Conservation (phyloP, 768 basidiomycete species). For the Chalciporus sphaerocephalus region DNA sequence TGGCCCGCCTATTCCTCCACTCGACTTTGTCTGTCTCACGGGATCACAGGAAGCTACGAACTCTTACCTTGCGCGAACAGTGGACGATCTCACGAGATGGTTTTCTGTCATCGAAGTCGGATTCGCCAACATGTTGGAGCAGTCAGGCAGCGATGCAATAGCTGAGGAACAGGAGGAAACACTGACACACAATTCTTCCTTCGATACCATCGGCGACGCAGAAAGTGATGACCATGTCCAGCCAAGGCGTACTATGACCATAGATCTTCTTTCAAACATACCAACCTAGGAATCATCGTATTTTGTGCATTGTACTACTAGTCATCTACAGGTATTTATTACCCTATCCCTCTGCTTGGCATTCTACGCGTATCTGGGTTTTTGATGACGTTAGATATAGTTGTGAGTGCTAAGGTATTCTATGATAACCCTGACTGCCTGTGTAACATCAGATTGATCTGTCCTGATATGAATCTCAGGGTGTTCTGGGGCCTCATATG, state of each 20-base stretch:
- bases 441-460: constrained; percentile 68
- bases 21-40: constrained; percentile 63
- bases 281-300: constrained; percentile 1
- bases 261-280: constrained; percentile 20
- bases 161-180: constrained; percentile 60
- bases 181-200: constrained; percentile 20
- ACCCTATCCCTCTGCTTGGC: constrained; percentile 9
- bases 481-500: constrained; percentile 82
- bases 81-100: constrained; percentile 76
- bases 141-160: constrained; percentile 47
- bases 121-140: constrained; percentile 61
- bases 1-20: constrained; percentile 52
- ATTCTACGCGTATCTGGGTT: constrained; percentile 14
- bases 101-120: constrained; percentile 70
- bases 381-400: constrained; percentile 41
- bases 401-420: constrained; percentile 71
- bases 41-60: constrained; percentile 57
- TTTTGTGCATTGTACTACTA: constrained; percentile 11
- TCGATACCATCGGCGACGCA: constrained; percentile 5
- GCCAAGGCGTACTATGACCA: constrained; percentile 8
- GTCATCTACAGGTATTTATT: constrained; percentile 16
- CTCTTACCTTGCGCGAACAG: constrained; percentile 62
- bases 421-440: constrained; percentile 73
- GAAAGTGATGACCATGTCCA: constrained; percentile 8
- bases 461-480: constrained; percentile 95